Evolutionary conservation across 805 yeast species (phyloP), one percentile per base, ranked within the genome.

Genomic region (Kuraishia floccosa): DNA sequence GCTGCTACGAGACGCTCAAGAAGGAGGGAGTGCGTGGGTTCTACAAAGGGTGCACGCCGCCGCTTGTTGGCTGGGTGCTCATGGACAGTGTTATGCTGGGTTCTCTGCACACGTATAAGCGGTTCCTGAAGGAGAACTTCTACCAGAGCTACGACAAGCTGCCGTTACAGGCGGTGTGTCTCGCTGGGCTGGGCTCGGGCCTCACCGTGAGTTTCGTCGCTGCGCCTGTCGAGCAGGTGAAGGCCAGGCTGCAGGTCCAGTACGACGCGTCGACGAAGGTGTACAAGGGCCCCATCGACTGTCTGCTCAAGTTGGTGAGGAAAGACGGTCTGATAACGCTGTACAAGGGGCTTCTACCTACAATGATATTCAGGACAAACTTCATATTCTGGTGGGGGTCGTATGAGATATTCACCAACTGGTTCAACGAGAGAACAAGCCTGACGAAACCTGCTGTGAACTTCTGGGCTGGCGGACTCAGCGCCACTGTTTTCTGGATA

Each of bases 371-470:
- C 59, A 66, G 96, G 49, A 75, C 94, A 1, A 82, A 82, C 53
- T 86, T 85, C 50, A 65, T 82, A 22, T 81, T 83, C 35, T 84
- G 93, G 89, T 86, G 96, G 96, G 94, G 94, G 2, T 75, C 93
- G 0, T 86, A 86, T 49, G 94, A 84, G 47, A 34, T 84, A 6
- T 66, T 85, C 50, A 82, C 93, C 6, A 61, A 68, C 33, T 76
- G 67, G 63, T 75, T 85, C 53, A 65, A 69, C 40, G 59, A 63
- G 5, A 61, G 82, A 42, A 84, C 94, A 1, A 53, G 57, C 24
- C 40, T 84, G 64, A 70, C 78, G 30, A 69, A 69, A 25, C 72
- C 91, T 2, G 61, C 85, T 0, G 65, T 85, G 35, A 85, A 84
- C 51, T 85, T 85, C 57, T 85, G 94, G 94, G 71, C 87, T 7